phyloP scores from a whole-genome alignment of 768 basidiomycete genomes.

The Macrolepiota dolichaula region DNA sequence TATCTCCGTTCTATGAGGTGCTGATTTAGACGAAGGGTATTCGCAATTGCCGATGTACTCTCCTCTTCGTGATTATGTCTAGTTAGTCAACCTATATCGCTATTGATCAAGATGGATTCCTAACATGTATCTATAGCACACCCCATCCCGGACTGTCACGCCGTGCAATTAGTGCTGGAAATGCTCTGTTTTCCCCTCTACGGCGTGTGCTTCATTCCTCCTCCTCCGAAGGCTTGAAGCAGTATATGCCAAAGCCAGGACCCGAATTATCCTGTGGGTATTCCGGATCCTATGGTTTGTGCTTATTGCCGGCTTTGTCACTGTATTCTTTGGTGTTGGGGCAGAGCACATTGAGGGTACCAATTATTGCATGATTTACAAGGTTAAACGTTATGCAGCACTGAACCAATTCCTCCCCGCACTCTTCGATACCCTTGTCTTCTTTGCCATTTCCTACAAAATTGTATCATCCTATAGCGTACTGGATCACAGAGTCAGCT shows the following conservation, averaged over 20 bases:
- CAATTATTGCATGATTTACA: conserved; percentile 23
- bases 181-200: not conserved
- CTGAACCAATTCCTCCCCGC: conserved; percentile 21
- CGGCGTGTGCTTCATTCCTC: conserved; percentile 18
- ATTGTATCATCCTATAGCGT: conserved; percentile 17
- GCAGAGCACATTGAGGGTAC: conserved; percentile 27
- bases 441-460: conserved; percentile 7
- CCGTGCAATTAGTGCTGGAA: not conserved
- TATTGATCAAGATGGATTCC: not conserved
- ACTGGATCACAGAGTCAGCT: conserved; percentile 5
- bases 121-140: not conserved
- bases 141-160: not conserved
- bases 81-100: conserved; percentile 14
- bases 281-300: conserved; percentile 26
- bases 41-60: conserved; percentile 15
- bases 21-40: not conserved
- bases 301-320: conserved; percentile 20
- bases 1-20: conserved; percentile 10
- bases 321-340: conserved; percentile 20
- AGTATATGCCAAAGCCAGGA: not conserved
- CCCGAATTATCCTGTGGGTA: not conserved
- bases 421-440: conserved; percentile 26
- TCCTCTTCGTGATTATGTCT: conserved; percentile 16
- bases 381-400: conserved; percentile 20
- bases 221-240: conserved; percentile 22